Conservation (phyloP, 805 yeast species). For the Phaffomyces opuntiae region DNA sequence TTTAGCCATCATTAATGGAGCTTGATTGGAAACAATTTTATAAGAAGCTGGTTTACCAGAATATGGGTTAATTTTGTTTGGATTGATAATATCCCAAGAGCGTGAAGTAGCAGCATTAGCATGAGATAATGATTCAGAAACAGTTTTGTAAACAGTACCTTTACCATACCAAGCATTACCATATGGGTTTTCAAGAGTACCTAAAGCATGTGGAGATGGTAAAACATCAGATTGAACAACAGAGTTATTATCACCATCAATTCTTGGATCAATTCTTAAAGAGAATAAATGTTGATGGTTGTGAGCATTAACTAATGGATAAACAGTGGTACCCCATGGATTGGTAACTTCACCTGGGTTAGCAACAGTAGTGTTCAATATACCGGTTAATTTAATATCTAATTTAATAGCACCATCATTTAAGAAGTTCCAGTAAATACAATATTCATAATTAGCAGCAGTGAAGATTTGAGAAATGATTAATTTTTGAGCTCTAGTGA, state of each 20-base stretch:
- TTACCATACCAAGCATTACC: slow-evolving; percentile 72
- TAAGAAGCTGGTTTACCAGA: slow-evolving; percentile 72
- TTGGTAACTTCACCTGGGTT: slow-evolving; percentile 59
- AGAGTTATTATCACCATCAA: slow-evolving; percentile 76
- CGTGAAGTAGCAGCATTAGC: slow-evolving; percentile 57
- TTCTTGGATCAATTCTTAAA: slow-evolving; percentile 70
- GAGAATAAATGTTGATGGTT: slow-evolving; percentile 83
- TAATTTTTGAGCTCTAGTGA: slow-evolving; percentile 68
- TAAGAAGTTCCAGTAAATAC: slow-evolving; percentile 75
- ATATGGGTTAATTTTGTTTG: slow-evolving; percentile 55
- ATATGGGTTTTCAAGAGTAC: slow-evolving; percentile 63
- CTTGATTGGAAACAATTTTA: slow-evolving; percentile 69
- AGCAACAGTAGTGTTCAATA: slow-evolving; percentile 64
- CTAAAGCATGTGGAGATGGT: slow-evolving; percentile 51
- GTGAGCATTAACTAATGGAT: slow-evolving; percentile 77
- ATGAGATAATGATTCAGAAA: slow-evolving; percentile 57
- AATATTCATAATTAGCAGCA: slow-evolving; percentile 82
- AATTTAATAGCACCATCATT: slow-evolving; percentile 80
- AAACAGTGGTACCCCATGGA: slow-evolving; percentile 77
- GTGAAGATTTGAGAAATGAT: slow-evolving; percentile 77
- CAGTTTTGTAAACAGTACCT: slow-evolving; percentile 61
- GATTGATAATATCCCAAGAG: slow-evolving; percentile 75
- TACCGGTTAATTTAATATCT: slow-evolving; percentile 77
- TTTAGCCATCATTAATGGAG: slow-evolving; percentile 67
- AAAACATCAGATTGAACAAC: slow-evolving; percentile 61